Evolutionary conservation across 208 protist species (phyloP).

Genomic region (Acanthamoeba triangularis): DNA sequence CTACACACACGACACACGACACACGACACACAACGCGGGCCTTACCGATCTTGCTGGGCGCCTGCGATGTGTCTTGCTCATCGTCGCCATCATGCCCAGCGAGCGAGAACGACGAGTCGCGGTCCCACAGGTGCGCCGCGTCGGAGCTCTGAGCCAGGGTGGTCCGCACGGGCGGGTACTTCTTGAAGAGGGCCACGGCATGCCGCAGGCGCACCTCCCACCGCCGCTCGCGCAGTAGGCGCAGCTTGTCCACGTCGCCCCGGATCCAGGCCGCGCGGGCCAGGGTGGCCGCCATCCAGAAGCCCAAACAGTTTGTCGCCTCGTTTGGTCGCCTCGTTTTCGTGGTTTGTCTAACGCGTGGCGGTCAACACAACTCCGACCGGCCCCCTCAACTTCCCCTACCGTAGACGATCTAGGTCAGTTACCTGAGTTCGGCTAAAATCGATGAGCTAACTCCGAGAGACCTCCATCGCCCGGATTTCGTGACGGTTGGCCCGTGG

Average conservation of each 20-base stretch:
- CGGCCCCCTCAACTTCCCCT: too few relatives aligned
- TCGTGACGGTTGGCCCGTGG: too few relatives aligned
- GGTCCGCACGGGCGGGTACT: slow-evolving; percentile 23
- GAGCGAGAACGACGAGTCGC: background rate
- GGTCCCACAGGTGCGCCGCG: slow-evolving; percentile 25
- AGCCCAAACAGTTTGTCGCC: too few relatives aligned
- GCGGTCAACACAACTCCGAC: too few relatives aligned
- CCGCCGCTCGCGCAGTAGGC: slow-evolving; percentile 22
- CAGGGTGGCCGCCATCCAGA: slow-evolving; percentile 60
- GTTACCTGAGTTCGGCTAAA: too few relatives aligned
- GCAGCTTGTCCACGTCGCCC: slow-evolving; percentile 1
- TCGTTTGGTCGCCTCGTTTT: too few relatives aligned
- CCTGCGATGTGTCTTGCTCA: background rate
- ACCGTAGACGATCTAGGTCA: too few relatives aligned
- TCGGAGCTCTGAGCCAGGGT: background rate
- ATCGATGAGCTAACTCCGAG: too few relatives aligned
- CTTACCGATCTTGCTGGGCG: background rate
- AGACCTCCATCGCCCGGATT: too few relatives aligned
- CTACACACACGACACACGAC: background rate
- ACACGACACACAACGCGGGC: background rate
- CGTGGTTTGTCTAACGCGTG: too few relatives aligned
- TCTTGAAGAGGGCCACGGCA: slow-evolving; percentile 27
- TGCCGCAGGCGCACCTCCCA: slow-evolving; percentile 1
- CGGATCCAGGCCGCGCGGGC: slow-evolving; percentile 10
- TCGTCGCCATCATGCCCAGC: background rate